Evolutionary conservation across 768 basidiomycete species (phyloP).

Genomic region (Leccinum incarnatum): DNA sequence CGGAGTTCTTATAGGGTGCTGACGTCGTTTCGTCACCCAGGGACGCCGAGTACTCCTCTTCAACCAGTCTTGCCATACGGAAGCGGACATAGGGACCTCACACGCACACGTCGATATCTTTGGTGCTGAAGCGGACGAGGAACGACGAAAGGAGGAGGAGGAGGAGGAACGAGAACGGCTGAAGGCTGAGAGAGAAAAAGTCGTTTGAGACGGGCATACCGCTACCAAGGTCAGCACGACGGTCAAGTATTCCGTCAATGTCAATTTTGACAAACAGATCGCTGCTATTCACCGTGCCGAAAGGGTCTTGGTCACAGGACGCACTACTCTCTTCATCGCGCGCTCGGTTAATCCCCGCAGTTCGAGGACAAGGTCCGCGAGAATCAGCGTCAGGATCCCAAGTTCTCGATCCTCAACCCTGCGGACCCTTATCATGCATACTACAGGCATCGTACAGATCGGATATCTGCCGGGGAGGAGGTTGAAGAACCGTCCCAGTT

Average conservation of each 20-base stretch:
- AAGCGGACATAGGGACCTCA: slow-evolving; percentile 60
- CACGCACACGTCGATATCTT: slow-evolving; percentile 49
- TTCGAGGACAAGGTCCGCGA: slow-evolving; percentile 98
- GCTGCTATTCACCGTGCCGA: too few relatives aligned
- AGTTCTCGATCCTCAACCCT: slow-evolving; percentile 97
- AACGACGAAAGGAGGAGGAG: slow-evolving; percentile 69
- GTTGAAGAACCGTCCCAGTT: slow-evolving; percentile 61
- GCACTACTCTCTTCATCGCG: slow-evolving; percentile 83
- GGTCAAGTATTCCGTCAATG: too few relatives aligned
- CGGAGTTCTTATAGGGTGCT: slow-evolving; percentile 87
- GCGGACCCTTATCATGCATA: slow-evolving; percentile 98
- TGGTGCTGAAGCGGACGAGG: slow-evolving; percentile 78
- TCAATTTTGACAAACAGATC: too few relatives aligned
- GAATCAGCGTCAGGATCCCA: slow-evolving; percentile 92
- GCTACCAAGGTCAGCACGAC: slow-evolving; percentile 84
- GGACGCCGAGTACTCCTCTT: too few relatives aligned
- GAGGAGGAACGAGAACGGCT: slow-evolving; percentile 79
- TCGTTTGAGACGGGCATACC: slow-evolving; percentile 44
- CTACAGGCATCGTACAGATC: slow-evolving; percentile 89
- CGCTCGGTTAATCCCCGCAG: slow-evolving; percentile 89
- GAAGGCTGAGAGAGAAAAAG: slow-evolving; percentile 78
- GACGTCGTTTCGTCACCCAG: slow-evolving; percentile 87
- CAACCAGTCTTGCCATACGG: too few relatives aligned
- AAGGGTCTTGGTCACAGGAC: too few relatives aligned
- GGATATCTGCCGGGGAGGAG: slow-evolving; percentile 70